Evolutionary conservation across 352 stramenopile species (phyloP), one percentile per base, ranked within the genome.

Genomic region (Pythium apleroticum): DNA sequence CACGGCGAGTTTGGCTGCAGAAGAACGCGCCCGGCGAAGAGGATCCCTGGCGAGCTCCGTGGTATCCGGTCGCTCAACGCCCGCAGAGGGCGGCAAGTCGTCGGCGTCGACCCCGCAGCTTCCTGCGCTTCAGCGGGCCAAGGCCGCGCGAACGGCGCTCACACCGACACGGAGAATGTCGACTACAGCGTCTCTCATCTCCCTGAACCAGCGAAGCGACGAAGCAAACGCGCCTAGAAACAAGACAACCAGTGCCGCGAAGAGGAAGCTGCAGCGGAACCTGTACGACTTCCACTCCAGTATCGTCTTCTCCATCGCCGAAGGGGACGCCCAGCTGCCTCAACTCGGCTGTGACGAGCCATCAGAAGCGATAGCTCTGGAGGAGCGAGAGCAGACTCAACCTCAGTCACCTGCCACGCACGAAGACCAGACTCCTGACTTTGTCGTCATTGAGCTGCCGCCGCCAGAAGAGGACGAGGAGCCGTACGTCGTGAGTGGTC

Each of bases 251-350:
- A 71, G 57, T 60, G 43, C 54, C 35, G 25, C 57, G 19, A 81
- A 76, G 69, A 76, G 76, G 35, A 63, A 60, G 20, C 66, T 88
- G 35, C 71, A 86, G 24, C 58, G 70, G 11, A 73, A 90, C 43
- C 49, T 88, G n/a, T 83, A 88, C 41, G 72, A 83, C 57, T 90
- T 86, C 59, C 77, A 90, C 50, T 80, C 77, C 28, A 68, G 72
- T 17, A 71, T 85, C 27, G 77, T 90, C 7, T 90, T 88, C 57
- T 87, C 81, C 12, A 75, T 74, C 20, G 72, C 72, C 63, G 52
- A 52, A 66, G 33, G 17, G 35, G 69, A 48, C 5, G 7, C 8
- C 19, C 39, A 48, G 12, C 19, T 7, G 1, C n/a, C 39, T 24
- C 15, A 22, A 10, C 14, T 24, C 17, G 39, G 24, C 2, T 24